Percentiles rank a stretch among this genome's conserved stretches.
Evolutionary conservation across 2,329 filamentous ascomycete genomes (phyloP).

Genomic region (Fusarium xylarioides): DNA sequence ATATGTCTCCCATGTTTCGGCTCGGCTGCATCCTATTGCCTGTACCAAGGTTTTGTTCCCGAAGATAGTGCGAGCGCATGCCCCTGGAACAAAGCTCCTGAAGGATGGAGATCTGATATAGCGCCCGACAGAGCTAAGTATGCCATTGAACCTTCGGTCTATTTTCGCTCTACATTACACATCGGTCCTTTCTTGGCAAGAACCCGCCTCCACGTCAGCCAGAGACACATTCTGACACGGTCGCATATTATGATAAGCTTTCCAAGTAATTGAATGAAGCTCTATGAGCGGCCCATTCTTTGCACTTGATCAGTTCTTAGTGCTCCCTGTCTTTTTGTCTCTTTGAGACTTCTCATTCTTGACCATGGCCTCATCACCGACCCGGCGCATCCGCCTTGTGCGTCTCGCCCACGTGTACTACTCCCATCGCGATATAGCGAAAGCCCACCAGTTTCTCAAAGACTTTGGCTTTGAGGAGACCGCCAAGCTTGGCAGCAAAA

Average conservation of each 20-base stretch:
- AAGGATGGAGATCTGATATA: no score
- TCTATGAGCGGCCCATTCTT: no score
- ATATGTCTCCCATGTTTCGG: background rate
- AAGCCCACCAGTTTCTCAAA: background rate
- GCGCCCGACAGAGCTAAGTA: no score
- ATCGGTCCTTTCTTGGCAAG: no score
- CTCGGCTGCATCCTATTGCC: background rate
- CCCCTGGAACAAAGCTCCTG: background rate
- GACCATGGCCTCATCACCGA: background rate
- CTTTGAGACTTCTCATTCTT: background rate
- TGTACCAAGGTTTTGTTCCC: background rate
- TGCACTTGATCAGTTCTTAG: no score
- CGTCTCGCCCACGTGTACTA: background rate
- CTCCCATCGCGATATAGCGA: background rate
- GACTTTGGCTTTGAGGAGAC: background rate
- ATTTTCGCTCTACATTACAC: no score
- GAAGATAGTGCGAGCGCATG: background rate
- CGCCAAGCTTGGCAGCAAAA: accelerated
- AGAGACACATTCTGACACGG: no score
- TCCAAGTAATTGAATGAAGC: no score
- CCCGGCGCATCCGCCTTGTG: background rate
- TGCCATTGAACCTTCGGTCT: no score
- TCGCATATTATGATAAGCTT: no score
- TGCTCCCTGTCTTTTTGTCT: no score
- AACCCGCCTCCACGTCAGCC: no score